Evolutionary conservation across 495 filamentous ascomycete species (phyloP).

Genomic region (Neurospora sp.): DNA sequence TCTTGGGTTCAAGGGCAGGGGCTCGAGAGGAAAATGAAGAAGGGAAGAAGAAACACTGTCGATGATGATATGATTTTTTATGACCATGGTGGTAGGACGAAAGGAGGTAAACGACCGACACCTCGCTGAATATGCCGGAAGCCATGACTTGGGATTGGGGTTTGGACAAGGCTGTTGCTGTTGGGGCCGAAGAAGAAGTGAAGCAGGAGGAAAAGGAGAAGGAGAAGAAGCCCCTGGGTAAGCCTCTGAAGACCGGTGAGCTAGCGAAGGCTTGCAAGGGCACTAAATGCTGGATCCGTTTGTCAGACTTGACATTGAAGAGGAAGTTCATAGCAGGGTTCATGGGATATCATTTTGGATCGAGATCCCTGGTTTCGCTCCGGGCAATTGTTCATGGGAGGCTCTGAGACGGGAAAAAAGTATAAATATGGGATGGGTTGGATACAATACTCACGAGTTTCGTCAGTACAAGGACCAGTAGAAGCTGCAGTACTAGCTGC

Average conservation of each 20-base stretch:
- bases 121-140: neutral
- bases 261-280: neutral
- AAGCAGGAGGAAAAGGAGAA: neutral
- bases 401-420: neutral
- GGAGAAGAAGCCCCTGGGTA: neutral
- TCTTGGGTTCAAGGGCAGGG: neutral
- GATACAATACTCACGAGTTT: neutral
- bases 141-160: neutral
- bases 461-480: neutral
- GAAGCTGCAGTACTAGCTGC: neutral
- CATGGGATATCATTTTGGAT: neutral
- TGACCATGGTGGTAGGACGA: neutral
- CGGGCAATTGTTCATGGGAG: neutral
- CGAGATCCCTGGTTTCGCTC: neutral
- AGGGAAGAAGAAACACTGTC: neutral
- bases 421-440: neutral
- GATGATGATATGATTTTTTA: neutral
- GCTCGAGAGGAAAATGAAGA: too few species aligned
- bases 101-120: neutral
- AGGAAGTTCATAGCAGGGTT: neutral
- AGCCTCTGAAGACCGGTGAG: neutral
- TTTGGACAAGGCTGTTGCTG: neutral
- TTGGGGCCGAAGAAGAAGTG: neutral
- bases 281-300: neutral
- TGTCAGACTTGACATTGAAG: neutral